Evolutionary conservation across 805 yeast genomes (phyloP).

Genomic region (Torulaspora delbrueckii): DNA sequence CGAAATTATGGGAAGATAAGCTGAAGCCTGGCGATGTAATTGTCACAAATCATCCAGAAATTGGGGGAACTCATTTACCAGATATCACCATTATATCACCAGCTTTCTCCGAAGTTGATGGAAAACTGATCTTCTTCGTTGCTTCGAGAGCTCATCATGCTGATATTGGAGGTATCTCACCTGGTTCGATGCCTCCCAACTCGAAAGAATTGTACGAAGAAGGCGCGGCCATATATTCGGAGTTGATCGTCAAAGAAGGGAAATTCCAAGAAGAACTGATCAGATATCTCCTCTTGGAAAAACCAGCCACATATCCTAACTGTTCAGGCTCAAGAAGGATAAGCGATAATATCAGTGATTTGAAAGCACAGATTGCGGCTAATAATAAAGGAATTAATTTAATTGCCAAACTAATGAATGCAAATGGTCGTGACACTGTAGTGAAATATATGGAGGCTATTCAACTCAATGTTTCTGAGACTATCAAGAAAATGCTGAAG

Average conservation of each 20-base stretch:
- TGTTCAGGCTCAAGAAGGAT: slow-evolving; percentile 86
- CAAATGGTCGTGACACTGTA: slow-evolving; percentile 56
- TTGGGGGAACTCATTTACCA: slow-evolving; percentile 85
- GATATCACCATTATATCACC: slow-evolving; percentile 93
- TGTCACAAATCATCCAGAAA: slow-evolving; percentile 74
- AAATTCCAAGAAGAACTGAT: slow-evolving; percentile 70
- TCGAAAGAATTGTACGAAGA: slow-evolving; percentile 82
- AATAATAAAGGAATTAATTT: slow-evolving; percentile 78
- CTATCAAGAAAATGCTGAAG: slow-evolving; percentile 56
- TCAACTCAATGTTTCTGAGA: slow-evolving; percentile 68
- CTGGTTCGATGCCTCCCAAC: slow-evolving; percentile 94
- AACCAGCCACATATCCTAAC: slow-evolving; percentile 78
- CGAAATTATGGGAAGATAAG: slow-evolving; percentile 57
- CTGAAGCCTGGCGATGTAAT: slow-evolving; percentile 69
- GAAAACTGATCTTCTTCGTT: slow-evolving; percentile 69
- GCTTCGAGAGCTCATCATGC: slow-evolving; percentile 97
- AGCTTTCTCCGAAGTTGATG: slow-evolving; percentile 53
- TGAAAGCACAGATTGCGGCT: slow-evolving; percentile 85
- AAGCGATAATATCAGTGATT: slow-evolving; percentile 76
- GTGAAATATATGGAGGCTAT: slow-evolving; percentile 75
- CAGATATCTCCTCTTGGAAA: slow-evolving; percentile 53
- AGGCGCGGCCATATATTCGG: slow-evolving; percentile 83
- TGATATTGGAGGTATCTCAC: slow-evolving; percentile 87
- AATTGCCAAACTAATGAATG: slow-evolving; percentile 53
- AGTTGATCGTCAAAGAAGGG: slow-evolving; percentile 65